Base-by-base conservation (phyloP, 148 eudicot genomes). In the Vaccinium vitisidaea region DNA sequence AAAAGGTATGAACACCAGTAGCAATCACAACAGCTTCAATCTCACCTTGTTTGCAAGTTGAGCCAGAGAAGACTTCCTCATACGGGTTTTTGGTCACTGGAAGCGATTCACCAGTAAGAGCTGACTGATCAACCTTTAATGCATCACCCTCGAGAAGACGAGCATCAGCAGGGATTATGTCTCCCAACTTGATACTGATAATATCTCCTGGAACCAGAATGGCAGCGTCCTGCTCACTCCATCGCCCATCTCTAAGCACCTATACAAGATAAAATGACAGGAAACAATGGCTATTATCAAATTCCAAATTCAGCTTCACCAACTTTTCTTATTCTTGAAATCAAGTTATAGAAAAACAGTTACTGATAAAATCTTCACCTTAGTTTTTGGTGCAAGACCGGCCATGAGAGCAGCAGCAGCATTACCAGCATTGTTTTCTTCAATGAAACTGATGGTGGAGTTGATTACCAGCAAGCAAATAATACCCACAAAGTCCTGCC, bases 391-490 rank as follows among this genome's bases (percentile, higher is more conserved):
- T 75, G 98, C 98, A 79, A 95, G 98, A 85, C 96, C 95, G 86
- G 98, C 98, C 98, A 95, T 95, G 80, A 95, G 98, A 73, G 98
- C 98, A 3, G 98, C 98, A 85, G 98, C 98, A 75, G 98, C 98
- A 81, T 95, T 95, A 30, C 98, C 98, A 36, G 98, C 98, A 81
- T 94, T 94, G 92, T 96, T 96, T 81, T 96, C 98, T 88, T 96
- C 98, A 65, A 94, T 94, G 83, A 95, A 95, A 91, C 96, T 93
- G 89, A 95, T 95, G 11, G 98, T 95, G 7, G 98, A 94, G 93
- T 96, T 96, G 84, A 96, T 93, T 18, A 96, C 95, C 83, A 96
- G 89, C 93, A 96, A 80, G 78, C 93, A 91, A 70, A 96, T 79
- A 48, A 96, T 96, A 87, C 98, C 98, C 52, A 96, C 97, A 76